Base-by-base conservation (phyloP, 164 flowering plant genomes). In the Annona cherimola region DNA sequence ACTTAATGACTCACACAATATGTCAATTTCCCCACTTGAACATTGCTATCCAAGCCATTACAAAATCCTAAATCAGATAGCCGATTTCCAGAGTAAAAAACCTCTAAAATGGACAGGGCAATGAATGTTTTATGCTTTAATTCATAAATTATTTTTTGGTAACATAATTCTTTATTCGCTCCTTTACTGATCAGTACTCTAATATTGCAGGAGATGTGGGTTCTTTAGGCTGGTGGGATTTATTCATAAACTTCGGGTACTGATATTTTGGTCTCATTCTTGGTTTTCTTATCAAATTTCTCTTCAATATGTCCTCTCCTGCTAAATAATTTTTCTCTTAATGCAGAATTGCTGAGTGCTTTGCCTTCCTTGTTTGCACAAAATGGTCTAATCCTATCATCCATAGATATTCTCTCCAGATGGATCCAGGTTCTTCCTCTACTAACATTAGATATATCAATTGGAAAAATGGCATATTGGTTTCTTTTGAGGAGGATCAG, bases 141-240 rank as follows among this genome's bases (percentile, higher is more conserved):
- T 26, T 0, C 35, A 26, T 26, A 26, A 26, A 26, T 26, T 26
- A 26, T 26, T 26, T 26, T 26, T 26, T 26, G 35, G 35, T 26
- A 26, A 26, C 35, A 26, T 26, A 26, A 26, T 26, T 26, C 35
- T 26, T 26, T 26, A 26, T 26, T 26, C 1, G 35, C 35, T 26
- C 35, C 35, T 26, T 26, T 26, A 26, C 35, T 26, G 35, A 26
- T 26, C 35, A 26, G 35, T 26, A 1, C 35, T 26, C 35, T 26
- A 26, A 26, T 26, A 26, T 26, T 86, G 84, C 88, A 94, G 98
- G 98, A 78, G 93, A 87, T 81, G 82, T 92, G 61, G 86, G 79
- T 76, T 87, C 91, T 67, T 80, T 94, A 70, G 89, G 94, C 66
- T 94, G 97, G 97, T 92, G 98, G 98, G 98, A 90, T 80, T 81